A percentile compares a stretch with the other conserved stretches of the same genome.
Conservation (phyloP, 1,139 yeast genomes). For the Kazachstania sp. region DNA sequence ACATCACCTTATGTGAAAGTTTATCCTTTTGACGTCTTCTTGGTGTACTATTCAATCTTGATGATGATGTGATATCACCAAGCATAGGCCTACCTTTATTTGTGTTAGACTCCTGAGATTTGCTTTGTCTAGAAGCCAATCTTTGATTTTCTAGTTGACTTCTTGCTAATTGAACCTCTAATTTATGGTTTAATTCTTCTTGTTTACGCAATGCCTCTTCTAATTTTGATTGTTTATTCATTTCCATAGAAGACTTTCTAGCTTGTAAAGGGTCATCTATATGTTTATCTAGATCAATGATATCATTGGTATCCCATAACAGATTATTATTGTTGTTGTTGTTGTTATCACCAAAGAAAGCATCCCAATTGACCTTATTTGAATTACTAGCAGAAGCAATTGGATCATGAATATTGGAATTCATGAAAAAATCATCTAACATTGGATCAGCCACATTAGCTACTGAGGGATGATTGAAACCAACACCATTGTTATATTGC, state of each 20-base stretch:
- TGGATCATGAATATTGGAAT: neutral
- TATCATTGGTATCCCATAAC: neutral
- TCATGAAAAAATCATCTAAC: neutral
- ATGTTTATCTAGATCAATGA: neutral
- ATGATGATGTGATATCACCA: constrained; percentile 5
- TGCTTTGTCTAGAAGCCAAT: constrained; percentile 16
- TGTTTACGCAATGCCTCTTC: constrained; percentile 26
- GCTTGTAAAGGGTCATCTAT: too few relatives aligned
- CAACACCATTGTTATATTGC: neutral
- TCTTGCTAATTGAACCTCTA: constrained; percentile 22
- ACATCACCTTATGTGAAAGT: too few relatives aligned
- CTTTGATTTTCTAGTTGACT: constrained; percentile 24
- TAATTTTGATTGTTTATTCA: constrained; percentile 27
- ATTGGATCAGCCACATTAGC: constrained; percentile 3
- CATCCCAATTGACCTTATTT: neutral
- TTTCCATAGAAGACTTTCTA: neutral
- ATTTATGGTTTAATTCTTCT: constrained; percentile 23
- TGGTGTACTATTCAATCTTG: constrained; percentile 19
- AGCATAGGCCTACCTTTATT: constrained; percentile 1
- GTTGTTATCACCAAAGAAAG: neutral
- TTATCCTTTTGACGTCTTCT: neutral
- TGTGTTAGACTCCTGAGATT: neutral
- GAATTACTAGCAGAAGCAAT: too few relatives aligned
- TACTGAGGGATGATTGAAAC: neutral
- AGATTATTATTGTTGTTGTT: neutral